Conservation (phyloP, 805 yeast genomes). For the Kregervanrija delftensis region DNA sequence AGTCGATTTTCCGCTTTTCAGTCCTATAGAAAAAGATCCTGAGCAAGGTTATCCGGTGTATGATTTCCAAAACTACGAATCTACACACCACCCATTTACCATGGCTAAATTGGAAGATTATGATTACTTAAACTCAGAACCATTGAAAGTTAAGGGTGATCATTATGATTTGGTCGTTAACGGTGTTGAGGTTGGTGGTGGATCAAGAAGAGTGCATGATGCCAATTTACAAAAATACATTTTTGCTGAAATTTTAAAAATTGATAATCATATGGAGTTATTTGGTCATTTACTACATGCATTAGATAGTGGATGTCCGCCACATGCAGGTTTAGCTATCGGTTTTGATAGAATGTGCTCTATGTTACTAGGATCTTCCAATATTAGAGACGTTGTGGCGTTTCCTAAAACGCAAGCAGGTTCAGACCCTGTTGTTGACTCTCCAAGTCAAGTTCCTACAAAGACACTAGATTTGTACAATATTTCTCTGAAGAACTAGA, state of each 20-base stretch:
- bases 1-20: slow-evolving; percentile 86
- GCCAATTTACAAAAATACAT: slow-evolving; percentile 68
- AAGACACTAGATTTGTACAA: slow-evolving; percentile 49
- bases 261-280: slow-evolving; percentile 49
- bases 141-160: slow-evolving; percentile 70
- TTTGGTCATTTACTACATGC: slow-evolving; percentile 87
- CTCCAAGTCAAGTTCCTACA: slow-evolving; percentile 64
- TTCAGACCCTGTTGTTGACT: slow-evolving; percentile 76
- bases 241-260: slow-evolving; percentile 55
- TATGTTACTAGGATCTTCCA: slow-evolving; percentile 68
- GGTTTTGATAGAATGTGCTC: slow-evolving; percentile 94
- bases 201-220: slow-evolving; percentile 92
- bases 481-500: slow-evolving; percentile 20
- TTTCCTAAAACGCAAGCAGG: slow-evolving; percentile 93
- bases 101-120: slow-evolving; percentile 77
- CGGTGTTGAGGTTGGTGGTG: slow-evolving; percentile 97
- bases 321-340: slow-evolving; percentile 95
- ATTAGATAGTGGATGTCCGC: slow-evolving; percentile 89
- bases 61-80: slow-evolving; percentile 37
- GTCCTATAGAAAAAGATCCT: slow-evolving; percentile 49
- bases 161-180: slow-evolving; percentile 92
- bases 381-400: slow-evolving; percentile 90
- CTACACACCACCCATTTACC: slow-evolving; percentile 98
- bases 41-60: slow-evolving; percentile 51
- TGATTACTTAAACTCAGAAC: slow-evolving; percentile 43